A percentile compares a stretch with the other conserved stretches of the same genome.
Conservation (phyloP, 208 protist genomes). For the Trypanosoma caninum region DNA sequence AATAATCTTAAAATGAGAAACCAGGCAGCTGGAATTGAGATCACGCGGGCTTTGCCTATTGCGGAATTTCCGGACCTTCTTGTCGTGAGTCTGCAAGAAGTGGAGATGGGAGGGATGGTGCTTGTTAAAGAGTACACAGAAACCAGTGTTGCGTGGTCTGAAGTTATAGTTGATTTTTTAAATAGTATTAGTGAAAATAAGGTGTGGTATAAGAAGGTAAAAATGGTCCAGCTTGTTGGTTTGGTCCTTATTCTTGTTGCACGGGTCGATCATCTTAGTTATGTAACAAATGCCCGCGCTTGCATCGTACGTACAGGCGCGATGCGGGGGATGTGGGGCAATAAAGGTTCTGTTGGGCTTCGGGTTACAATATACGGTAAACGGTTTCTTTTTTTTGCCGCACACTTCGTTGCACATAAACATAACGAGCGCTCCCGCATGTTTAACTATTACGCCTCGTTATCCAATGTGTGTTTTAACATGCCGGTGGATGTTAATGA, state of each 20-base stretch:
- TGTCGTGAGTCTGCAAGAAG: constrained; percentile 79
- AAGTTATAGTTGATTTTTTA: constrained; percentile 58
- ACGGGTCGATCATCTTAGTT: constrained; percentile 47
- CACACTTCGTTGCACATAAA: constrained; percentile 92
- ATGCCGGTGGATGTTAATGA: constrained; percentile 57
- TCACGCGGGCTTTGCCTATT: constrained; percentile 11
- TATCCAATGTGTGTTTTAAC: constrained; percentile 66
- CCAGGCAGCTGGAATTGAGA: not conserved
- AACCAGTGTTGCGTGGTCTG: constrained; percentile 51
- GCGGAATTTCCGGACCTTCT: constrained; percentile 69
- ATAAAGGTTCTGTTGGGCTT: constrained; percentile 89
- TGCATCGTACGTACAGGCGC: constrained; percentile 73
- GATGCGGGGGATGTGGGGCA: constrained; percentile 70
- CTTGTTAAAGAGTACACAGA: constrained; percentile 71
- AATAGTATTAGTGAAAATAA: constrained; percentile 31
- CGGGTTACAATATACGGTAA: constrained; percentile 85
- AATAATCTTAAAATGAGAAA: constrained; percentile 21
- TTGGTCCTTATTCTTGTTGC: constrained; percentile 70
- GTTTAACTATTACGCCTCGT: constrained; percentile 67
- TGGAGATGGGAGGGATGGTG: constrained; percentile 76
- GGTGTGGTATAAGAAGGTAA: constrained; percentile 53
- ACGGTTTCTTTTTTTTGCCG: constrained; percentile 86
- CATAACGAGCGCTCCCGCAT: constrained; percentile 69
- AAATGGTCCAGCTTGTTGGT: constrained; percentile 76
- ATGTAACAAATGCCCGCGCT: constrained; percentile 66